Percentiles rank a stretch among this genome's conserved stretches.
These are phyloP conservation scores for Clitopilus passeckerianus DNA, from an alignment of 768 basidiomycete genomes.

Conservation along the genomic window DNA sequence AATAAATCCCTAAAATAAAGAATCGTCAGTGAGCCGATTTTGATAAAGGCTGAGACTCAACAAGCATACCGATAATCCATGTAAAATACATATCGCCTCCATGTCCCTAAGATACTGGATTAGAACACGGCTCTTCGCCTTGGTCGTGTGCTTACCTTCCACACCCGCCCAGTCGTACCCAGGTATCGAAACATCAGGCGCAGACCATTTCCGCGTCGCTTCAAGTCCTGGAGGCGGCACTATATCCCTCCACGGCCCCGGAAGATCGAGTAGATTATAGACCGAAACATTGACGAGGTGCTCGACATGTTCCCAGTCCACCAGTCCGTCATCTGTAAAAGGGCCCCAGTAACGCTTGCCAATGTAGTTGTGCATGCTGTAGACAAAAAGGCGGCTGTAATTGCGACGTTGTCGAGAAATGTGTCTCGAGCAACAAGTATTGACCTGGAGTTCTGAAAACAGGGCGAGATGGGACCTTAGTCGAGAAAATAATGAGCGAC, in stretches of 20 bases:
- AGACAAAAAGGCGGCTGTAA: conserved; percentile 52
- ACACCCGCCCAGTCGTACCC: conserved; percentile 69
- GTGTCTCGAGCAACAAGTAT: conserved; percentile 23
- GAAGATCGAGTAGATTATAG: conserved; percentile 46
- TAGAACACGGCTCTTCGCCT: not conserved
- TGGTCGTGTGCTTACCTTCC: conserved; percentile 33
- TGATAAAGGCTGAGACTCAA: not conserved
- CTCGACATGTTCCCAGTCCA: conserved; percentile 65
- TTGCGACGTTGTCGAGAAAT: conserved; percentile 29
- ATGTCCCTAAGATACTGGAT: conserved; percentile 36
- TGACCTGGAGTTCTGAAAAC: conserved; percentile 9
- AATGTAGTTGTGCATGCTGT: conserved; percentile 59
- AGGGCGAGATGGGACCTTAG: conserved; percentile 47
- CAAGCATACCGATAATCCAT: conserved; percentile 66
- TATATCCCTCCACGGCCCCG: conserved; percentile 25
- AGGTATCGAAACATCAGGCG: conserved; percentile 27
- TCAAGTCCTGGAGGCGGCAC: conserved; percentile 48
- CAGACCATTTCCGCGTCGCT: conserved; percentile 49
- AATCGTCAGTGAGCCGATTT: not conserved
- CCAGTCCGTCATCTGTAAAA: conserved; percentile 31
- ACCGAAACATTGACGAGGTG: conserved; percentile 50
- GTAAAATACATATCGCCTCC: conserved; percentile 71
- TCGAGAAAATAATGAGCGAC: conserved; percentile 28
- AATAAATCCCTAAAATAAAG: conserved; percentile 31
- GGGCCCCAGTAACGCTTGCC: conserved; percentile 55